Evolutionary conservation across 2,329 filamentous ascomycete species (phyloP).

Genomic region (Sporothrix phasma): DNA sequence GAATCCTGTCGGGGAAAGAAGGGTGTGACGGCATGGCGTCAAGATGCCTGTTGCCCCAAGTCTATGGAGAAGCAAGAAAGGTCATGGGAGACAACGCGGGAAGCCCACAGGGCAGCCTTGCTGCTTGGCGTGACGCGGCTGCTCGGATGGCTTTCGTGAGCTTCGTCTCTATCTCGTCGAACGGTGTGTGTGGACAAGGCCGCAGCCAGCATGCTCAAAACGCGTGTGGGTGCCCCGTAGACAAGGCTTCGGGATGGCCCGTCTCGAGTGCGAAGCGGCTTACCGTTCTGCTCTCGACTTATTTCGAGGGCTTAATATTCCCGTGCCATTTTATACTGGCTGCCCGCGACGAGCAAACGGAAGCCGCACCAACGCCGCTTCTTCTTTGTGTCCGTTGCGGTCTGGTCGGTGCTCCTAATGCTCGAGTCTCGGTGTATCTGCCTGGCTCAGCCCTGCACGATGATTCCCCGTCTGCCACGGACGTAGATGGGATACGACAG

Average conservation of each 20-base stretch:
- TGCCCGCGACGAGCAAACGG: not conserved
- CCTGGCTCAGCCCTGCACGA: constrained; percentile 7
- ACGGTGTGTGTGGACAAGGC: not conserved
- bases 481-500: not conserved
- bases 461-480: not conserved
- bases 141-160: not conserved
- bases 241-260: constrained; percentile 6
- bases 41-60: not conserved
- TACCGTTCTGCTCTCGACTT: not conserved
- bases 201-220: not conserved
- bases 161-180: not conserved
- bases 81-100: no score
- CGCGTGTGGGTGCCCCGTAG: not conserved
- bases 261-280: not conserved
- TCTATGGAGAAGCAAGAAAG: not conserved
- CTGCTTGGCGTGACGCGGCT: constrained; percentile 8
- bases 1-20: not conserved
- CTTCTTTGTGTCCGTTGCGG: not conserved
- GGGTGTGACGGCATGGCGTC: not conserved
- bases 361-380: not conserved
- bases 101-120: not conserved
- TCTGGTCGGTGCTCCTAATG: not conserved
- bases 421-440: not conserved
- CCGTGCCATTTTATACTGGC: not conserved
- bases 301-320: not conserved